A percentile compares a stretch with the other conserved stretches of the same genome.
These are phyloP conservation scores for Fusarium dlaminii DNA, from an alignment of 2,329 filamentous ascomycete genomes.

Conservation along the genomic window DNA sequence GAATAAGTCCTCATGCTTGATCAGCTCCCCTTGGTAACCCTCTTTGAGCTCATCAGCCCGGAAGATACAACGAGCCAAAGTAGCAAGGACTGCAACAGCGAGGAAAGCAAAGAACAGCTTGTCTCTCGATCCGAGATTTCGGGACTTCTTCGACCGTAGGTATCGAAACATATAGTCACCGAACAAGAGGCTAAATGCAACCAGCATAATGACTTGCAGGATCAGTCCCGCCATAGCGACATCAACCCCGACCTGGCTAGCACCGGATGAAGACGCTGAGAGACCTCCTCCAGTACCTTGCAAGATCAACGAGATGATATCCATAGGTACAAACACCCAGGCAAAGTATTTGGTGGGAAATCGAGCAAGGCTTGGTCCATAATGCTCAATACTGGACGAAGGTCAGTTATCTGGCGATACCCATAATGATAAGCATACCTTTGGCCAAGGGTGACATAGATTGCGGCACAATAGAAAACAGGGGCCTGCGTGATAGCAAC, in stretches of 20 bases:
- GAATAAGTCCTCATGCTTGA: constrained; percentile 55
- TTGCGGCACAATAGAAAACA: constrained; percentile 50
- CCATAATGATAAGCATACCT: neutral
- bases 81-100: constrained; percentile 59
- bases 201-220: constrained; percentile 59
- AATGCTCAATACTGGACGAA: constrained; percentile 43
- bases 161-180: constrained; percentile 52
- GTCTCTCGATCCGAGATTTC: neutral
- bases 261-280: constrained; percentile 46
- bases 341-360: constrained; percentile 47
- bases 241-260: constrained; percentile 55
- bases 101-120: constrained; percentile 51
- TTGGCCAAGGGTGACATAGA: constrained; percentile 39
- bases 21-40: constrained; percentile 61
- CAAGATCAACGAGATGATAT: constrained; percentile 59
- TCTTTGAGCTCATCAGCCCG: constrained; percentile 65
- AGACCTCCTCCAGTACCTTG: constrained; percentile 62
- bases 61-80: constrained; percentile 66
- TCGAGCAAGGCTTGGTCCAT: constrained; percentile 45
- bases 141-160: neutral
- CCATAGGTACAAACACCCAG: constrained; percentile 57
- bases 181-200: constrained; percentile 54
- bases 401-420: neutral
- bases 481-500: constrained; percentile 55
- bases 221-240: constrained; percentile 60